phyloP scores from a whole-genome alignment of 2,329 filamentous ascomycete genomes.

The Phialophora chinensis region DNA sequence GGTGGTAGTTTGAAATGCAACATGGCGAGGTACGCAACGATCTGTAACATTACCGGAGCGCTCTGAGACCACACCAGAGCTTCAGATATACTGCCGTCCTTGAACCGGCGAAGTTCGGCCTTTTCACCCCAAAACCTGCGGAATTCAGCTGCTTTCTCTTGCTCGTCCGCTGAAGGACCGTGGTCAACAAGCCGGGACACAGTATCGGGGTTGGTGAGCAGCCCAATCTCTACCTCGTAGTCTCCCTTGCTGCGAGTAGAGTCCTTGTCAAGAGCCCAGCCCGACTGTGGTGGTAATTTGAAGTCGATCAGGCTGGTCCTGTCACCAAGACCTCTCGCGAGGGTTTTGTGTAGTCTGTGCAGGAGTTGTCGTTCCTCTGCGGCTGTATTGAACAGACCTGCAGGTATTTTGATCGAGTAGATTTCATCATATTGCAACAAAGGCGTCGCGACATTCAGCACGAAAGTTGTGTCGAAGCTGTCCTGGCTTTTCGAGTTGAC shows the following conservation, averaged over 20 bases:
- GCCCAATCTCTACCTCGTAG: slow-evolving; percentile 63
- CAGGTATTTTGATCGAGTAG: slow-evolving; percentile 44
- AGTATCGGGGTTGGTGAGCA: slow-evolving; percentile 75
- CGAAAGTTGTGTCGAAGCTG: slow-evolving; percentile 85
- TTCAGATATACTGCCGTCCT: slow-evolving; percentile 91
- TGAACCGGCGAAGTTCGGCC: slow-evolving; percentile 90
- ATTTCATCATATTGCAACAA: slow-evolving; percentile 63
- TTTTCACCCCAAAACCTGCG: slow-evolving; percentile 95
- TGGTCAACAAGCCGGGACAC: slow-evolving; percentile 81
- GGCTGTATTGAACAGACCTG: slow-evolving; percentile 14
- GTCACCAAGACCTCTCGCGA: slow-evolving; percentile 76
- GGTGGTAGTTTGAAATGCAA: slow-evolving; percentile 70
- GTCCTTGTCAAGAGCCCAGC: slow-evolving; percentile 55
- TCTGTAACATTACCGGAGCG: slow-evolving; percentile 74
- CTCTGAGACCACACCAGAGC: slow-evolving; percentile 81
- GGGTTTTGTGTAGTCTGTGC: slow-evolving; percentile 64
- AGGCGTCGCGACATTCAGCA: slow-evolving; percentile 62
- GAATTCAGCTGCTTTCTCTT: slow-evolving; percentile 79
- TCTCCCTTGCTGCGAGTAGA: slow-evolving; percentile 43
- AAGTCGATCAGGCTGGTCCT: slow-evolving; percentile 73
- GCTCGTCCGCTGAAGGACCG: slow-evolving; percentile 84
- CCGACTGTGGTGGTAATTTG: slow-evolving; percentile 42
- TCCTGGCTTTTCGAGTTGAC: slow-evolving; percentile 75
- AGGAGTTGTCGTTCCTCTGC: slow-evolving; percentile 36
- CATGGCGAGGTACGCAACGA: slow-evolving; percentile 72